Evolutionary conservation across 345 rosid genomes (phyloP), one percentile per base, ranked within the genome.

Genomic region (Arabidopsis suecica): DNA sequence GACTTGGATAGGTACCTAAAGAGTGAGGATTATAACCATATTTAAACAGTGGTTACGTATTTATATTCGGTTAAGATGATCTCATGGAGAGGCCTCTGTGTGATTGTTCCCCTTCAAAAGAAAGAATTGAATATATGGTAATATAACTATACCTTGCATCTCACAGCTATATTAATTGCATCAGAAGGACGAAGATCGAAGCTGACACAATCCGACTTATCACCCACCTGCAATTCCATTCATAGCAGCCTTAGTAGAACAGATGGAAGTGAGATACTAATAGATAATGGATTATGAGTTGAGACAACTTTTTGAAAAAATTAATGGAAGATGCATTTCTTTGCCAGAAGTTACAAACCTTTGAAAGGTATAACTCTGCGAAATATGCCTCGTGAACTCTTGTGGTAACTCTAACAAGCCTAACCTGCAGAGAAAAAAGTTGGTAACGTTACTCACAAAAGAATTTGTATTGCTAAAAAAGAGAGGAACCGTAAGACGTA

Each of bases 101-200:
- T 7, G n/a, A 22, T 12, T 50, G 28, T 23, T 16, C 7, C 38
- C 7, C 16, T 57, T 45, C 13, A 25, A 47, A 14, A 37, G 6
- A 59, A 38, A 33, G 36, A 28, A 28, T 28, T 28, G 32, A 28
- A 4, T 48, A 74, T 64, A n/a, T 36, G 54, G 40, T 67, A 25
- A 8, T 33, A 41, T 14, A 38, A 38, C 28, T 32, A 56, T 86
- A 94, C 98, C 97, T 94, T 88, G 96, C 97, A 91, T 81, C 96
- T 84, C 32, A 91, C 91, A 18, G 97, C 98, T 78, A 94, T 94
- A 69, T 94, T 94, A 61, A 94, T 89, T 67, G 98, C 98, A 86
- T 91, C 96, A 5, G 98, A 91, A 73, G 98, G 97, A 63, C 95
- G 89, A 59, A 94, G 91, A 68, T 94, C 97, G 76, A 94, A 91